A percentile compares a stretch with the other conserved stretches of the same genome.
Conservation (phyloP, 805 yeast genomes). For the Cyberlindnera subsufficiens region DNA sequence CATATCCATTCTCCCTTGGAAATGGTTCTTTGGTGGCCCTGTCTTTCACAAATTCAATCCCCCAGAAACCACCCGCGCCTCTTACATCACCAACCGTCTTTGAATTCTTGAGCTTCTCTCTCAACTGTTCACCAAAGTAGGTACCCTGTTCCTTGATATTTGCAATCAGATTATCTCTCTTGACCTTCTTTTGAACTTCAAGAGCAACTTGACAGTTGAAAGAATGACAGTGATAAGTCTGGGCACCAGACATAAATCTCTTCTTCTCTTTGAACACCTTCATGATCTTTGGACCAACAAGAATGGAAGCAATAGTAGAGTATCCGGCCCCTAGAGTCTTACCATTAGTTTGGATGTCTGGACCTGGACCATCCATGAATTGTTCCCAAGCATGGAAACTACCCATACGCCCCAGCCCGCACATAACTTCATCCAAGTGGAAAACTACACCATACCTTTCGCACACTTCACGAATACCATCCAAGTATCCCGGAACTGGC, state of each 20-base stretch:
- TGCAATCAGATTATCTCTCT: slow-evolving; percentile 29
- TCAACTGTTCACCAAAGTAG: slow-evolving; percentile 33
- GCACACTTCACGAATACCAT: slow-evolving; percentile 39
- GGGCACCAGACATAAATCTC: slow-evolving; percentile 35
- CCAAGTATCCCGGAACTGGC: slow-evolving; percentile 40
- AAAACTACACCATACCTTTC: slow-evolving; percentile 45
- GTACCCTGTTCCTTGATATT: slow-evolving; percentile 39
- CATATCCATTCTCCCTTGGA: slow-evolving; percentile 25
- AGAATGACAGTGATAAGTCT: slow-evolving; percentile 43
- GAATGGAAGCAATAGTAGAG: slow-evolving; percentile 40
- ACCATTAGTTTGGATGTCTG: slow-evolving; percentile 44
- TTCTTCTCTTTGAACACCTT: slow-evolving; percentile 24
- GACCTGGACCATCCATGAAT: slow-evolving; percentile 31
- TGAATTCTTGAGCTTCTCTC: slow-evolving; percentile 24
- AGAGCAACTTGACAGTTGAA: slow-evolving; percentile 41
- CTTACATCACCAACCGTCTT: slow-evolving; percentile 43
- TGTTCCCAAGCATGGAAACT: slow-evolving; percentile 41
- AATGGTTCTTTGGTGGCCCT: slow-evolving; percentile 42
- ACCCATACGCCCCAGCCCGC: slow-evolving; percentile 50
- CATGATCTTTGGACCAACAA: slow-evolving; percentile 32
- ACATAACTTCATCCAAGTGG: slow-evolving; percentile 50
- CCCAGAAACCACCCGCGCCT: slow-evolving; percentile 53
- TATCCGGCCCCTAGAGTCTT: slow-evolving; percentile 44
- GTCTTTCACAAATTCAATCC: slow-evolving; percentile 44
- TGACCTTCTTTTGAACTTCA: slow-evolving; percentile 38